Evolutionary conservation across 495 filamentous ascomycete genomes (phyloP), one percentile per base, ranked within the genome.

Genomic region (Trichoderma gamsii): DNA sequence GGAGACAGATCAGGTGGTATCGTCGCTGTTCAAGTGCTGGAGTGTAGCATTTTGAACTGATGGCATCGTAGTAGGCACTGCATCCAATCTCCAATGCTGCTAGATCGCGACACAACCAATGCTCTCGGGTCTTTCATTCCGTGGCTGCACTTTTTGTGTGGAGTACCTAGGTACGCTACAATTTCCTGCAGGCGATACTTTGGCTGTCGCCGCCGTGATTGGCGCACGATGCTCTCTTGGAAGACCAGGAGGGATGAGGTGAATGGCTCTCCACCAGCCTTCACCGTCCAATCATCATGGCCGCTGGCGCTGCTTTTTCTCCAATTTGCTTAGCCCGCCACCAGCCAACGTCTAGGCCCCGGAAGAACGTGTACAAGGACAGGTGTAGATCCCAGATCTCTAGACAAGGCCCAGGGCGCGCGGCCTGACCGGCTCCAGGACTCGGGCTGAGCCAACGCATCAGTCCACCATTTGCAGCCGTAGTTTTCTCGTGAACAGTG

Each of bases 331-430:
- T 46, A 16, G 43, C 43, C 43, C 43, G 51, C 51, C 8, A 7
- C 51, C 51, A 38, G 35, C 0, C 35, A 38, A 38, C 29, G 29
- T 29, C 29, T 29, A 29, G 29, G 29, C 29, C 29, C 29, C 29
- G 4, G 29, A 29, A 29, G 29, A 29, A 29, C 29, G 29, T 29
- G 29, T 29, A 29, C 29, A 29, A 29, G 29, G 29, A 29, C 29
- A 29, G 29, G 29, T 61, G 56, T 61, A 61, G 56, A 61, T 61
- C 56, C 35, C 56, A 25, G 56, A 61, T 61, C 56, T 61, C 56
- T 25, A 61, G 25, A 32, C 44, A n/a, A 38, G 49, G 49, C 49
- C 49, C 49, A 61, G 51, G n/a, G 18, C 51, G 56, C 16, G 56
- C 56, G 56, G 56, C 9, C 56, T 29, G 56, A 29, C 56, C 56